phyloP scores from a whole-genome alignment of 805 yeast species.

The Teunomyces lycoperdinae region DNA sequence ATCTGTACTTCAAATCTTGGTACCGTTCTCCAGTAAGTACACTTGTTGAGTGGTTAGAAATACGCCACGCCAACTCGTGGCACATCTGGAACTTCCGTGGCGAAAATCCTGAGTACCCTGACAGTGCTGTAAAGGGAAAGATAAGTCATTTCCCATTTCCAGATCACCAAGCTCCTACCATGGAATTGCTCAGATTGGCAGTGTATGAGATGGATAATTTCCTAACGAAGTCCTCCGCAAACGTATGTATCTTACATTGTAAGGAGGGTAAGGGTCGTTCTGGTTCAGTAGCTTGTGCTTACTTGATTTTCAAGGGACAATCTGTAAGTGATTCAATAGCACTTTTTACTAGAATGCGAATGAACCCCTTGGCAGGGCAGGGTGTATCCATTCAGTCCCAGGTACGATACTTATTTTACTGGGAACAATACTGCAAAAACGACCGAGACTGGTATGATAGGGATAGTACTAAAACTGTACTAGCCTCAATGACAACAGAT shows the following conservation, averaged over 20 bases:
- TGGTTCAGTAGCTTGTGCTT: slow-evolving; percentile 72
- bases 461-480: not conserved
- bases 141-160: slow-evolving; percentile 56
- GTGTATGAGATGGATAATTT: slow-evolving; percentile 46
- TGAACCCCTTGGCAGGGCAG: slow-evolving; percentile 50
- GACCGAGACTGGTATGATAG: not conserved
- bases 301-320: slow-evolving; percentile 30
- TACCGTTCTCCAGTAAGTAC: slow-evolving; percentile 54
- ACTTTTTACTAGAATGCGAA: slow-evolving; percentile 55
- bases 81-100: slow-evolving; percentile 67
- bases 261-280: slow-evolving; percentile 91
- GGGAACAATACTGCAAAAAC: slow-evolving; percentile 16
- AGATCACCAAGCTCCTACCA: slow-evolving; percentile 78
- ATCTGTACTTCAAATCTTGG: slow-evolving; percentile 35
- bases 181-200: slow-evolving; percentile 45
- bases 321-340: slow-evolving; percentile 46
- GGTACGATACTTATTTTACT: slow-evolving; percentile 61
- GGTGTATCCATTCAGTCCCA: slow-evolving; percentile 79
- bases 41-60: slow-evolving; percentile 36
- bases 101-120: slow-evolving; percentile 45
- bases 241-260: slow-evolving; percentile 77
- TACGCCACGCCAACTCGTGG: slow-evolving; percentile 59
- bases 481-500: not conserved
- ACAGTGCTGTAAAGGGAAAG: slow-evolving; percentile 32
- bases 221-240: slow-evolving; percentile 27